phyloP scores from a whole-genome alignment of 2,329 filamentous ascomycete species.

The Apiospora marii region DNA sequence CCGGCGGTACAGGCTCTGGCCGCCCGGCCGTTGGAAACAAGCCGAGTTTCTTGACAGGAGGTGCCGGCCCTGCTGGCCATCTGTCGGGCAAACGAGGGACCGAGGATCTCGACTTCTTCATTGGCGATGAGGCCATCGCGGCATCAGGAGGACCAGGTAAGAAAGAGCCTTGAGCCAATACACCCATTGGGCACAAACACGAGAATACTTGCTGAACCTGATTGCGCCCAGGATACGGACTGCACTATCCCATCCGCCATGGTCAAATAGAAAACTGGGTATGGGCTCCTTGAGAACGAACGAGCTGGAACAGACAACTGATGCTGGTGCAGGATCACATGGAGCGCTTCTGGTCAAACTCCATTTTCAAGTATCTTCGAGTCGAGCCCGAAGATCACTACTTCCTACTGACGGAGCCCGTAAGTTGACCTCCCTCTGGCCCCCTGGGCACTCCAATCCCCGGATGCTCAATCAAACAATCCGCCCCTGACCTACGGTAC shows the following conservation, averaged over 20 bases:
- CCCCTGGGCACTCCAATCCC: not conserved
- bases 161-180: constrained; percentile 46
- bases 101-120: constrained; percentile 98
- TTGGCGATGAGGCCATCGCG: constrained; percentile 92
- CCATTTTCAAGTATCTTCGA: constrained; percentile 98
- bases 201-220: not conserved
- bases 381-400: constrained; percentile 99
- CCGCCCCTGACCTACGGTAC: not conserved
- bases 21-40: constrained; percentile 92
- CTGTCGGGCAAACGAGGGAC: constrained; percentile 92
- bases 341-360: constrained; percentile 99
- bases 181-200: not conserved
- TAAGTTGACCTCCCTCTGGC: constrained; percentile 53
- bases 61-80: constrained; percentile 83
- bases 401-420: constrained; percentile 96
- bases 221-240: constrained; percentile 75
- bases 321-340: constrained; percentile 79
- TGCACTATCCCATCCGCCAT: constrained; percentile 97
- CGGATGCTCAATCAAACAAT: not conserved
- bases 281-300: constrained; percentile 40
- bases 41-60: constrained; percentile 92
- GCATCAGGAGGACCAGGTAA: constrained; percentile 83
- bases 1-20: constrained; percentile 81
- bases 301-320: constrained; percentile 37
- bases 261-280: constrained; percentile 99